Evolutionary conservation across 805 yeast species (phyloP), one percentile per base, ranked within the genome.

Genomic region (Blastobotrys americana): DNA sequence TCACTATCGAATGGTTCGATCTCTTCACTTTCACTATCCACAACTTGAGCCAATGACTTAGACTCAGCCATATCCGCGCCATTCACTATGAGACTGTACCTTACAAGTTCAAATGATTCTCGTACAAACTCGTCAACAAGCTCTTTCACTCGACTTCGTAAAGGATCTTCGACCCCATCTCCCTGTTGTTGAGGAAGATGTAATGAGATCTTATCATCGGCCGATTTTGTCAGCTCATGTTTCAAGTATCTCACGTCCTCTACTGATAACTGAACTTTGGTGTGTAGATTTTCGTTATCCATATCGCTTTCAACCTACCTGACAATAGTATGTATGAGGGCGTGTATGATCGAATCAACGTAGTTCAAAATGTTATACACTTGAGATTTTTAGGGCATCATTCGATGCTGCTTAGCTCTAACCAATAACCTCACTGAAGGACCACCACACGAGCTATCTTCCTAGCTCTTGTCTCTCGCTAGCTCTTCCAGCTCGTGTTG

Each of bases 1-100:
- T 72, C 78, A 34, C 73, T 63, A 56, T 85, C 90, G 60, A 82
- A 83, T 0, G 89, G 87, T 57, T 82, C 93, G 5, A 78, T 71
- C 46, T 72, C 72, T 45, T 53, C 56, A 40, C 47, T 19, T 37
- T 33, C 53, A 55, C 6, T 54, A 43, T 8, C 63, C 41, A 55
- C 39, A 20, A 36, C 34, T 5, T 51, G 37, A 31, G 52, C 49
- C 17, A 67, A 42, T 35, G 55, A 44, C 13, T 54, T 52, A 9
- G 25, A 25, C 4, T 49, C 59, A 1, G 50, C 47, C 51, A 68
- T 56, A 36, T 70, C 71, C 22, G 55, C 57, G 4, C 84, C 89
- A 55, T 78, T 82, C 13, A 86, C 69, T 1, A 73, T 67, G 49
- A 86, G 50, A 5, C 80, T 76, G 46, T 70, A 65, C 39, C 73